Percentiles rank a stretch among this genome's conserved stretches.
Conservation (phyloP, 257 asterid genomes). For the Misopates orontium region DNA sequence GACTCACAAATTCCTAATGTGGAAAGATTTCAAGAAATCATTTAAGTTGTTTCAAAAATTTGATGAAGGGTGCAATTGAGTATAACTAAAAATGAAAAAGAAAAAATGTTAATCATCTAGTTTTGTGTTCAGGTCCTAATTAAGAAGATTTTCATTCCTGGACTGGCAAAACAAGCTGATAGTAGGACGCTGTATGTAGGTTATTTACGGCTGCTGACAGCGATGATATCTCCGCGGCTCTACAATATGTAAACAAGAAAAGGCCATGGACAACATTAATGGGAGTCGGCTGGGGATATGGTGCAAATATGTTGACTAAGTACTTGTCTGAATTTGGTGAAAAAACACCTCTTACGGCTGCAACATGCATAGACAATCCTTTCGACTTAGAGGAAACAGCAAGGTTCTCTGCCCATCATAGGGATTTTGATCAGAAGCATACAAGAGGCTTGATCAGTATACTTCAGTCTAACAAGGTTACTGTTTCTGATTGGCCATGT, state of each 20-base stretch:
- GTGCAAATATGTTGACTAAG: conserved; percentile 97
- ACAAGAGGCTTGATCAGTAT: conserved; percentile 71
- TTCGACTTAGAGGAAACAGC: conserved; percentile 88
- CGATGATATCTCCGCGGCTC: conserved; percentile 86
- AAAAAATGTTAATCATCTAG: conserved; percentile 13
- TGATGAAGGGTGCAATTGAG: conserved; percentile 15
- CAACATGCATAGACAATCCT: conserved; percentile 90
- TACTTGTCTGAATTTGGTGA: conserved; percentile 91
- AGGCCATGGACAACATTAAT: conserved; percentile 92
- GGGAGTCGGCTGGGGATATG: conserved; percentile 96
- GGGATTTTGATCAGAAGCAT: conserved; percentile 55
- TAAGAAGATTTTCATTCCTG: conserved; percentile 32
- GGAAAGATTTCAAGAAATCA: neutral
- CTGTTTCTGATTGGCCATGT: conserved; percentile 11
- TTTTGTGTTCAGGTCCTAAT: conserved; percentile 34
- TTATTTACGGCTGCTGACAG: conserved; percentile 99
- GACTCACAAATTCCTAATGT: neutral
- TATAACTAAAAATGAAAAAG: conserved; percentile 1
- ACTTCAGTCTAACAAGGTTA: conserved; percentile 80
- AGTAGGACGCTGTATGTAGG: conserved; percentile 69
- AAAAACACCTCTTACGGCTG: conserved; percentile 90
- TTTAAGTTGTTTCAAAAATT: neutral
- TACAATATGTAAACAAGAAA: conserved; percentile 66
- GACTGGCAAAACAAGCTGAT: conserved; percentile 57
- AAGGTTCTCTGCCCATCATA: conserved; percentile 52